Base-by-base conservation (phyloP, 305 asterid species). In the Plantago lanceolata region DNA sequence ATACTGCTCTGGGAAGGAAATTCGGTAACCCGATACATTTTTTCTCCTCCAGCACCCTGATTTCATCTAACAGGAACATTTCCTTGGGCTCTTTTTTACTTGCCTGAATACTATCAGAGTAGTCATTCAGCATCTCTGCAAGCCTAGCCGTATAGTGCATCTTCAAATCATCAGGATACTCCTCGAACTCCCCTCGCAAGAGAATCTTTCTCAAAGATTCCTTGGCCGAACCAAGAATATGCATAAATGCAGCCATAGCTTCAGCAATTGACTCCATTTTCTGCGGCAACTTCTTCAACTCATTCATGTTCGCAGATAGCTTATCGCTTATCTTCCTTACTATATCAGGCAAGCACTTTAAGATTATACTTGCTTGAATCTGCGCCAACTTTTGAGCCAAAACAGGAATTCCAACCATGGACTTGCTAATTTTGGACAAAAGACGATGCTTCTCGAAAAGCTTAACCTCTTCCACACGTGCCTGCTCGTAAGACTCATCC, bases 131-230 rank as follows among this genome's bases (percentile, higher is more conserved):
- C 64, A 31, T 71, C 43, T 72, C 75, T 5, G 64, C 64, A 26
- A 69, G 47, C 16, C 81, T 48, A 14, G 75, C 81, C 0, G 75
- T 69, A 45, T 72, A 76, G 15, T 76, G 81, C 72, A 65, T 72
- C 26, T 61, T 33, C 1, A 29, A 0, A 13, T 64, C 81, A 40
- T 65, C 68, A 0, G 75, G 68, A 19, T 72, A 72, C 60, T 72
- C 75, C 0, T 76, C 77, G 16, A 68, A 60, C 33, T 76, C 72
- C 0, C 77, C 75, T n/a, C 71, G 52, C 2, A 64, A 14, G 14
- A 76, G 52, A 31, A 71, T 64, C 58, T 76, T 76, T 69, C 50
- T 64, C 16, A 65, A 21, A 9, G 81, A 64, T 14, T 76, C 73
- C 15, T 68, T 72, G 1, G 65, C 49, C 0, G 47, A 29, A 47